Evolutionary conservation across 305 asterid genomes (phyloP), one percentile per base, ranked within the genome.

Genomic region (Fraxinus latifolia): DNA sequence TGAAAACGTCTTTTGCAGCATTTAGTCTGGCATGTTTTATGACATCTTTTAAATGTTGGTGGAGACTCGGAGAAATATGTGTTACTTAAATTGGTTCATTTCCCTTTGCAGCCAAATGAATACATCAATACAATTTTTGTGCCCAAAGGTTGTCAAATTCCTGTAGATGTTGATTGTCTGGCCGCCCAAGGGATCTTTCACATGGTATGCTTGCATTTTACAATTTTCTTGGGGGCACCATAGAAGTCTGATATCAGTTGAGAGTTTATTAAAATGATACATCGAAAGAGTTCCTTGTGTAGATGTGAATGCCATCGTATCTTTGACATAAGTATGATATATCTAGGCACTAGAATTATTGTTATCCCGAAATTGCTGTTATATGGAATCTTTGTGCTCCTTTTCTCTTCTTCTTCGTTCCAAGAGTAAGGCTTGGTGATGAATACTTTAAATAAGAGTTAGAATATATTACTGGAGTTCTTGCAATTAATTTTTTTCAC

Each of bases 61-160:
- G 15, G 74, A 23, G 2, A 67, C 34, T 67, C 19, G 3, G 58
- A 75, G 50, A 27, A 82, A 70, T 2, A 1, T 33, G 19, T 75
- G 33, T 67, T 53, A 76, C 79, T 81, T 68, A 82, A 68, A 62
- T 17, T 87, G 68, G 36, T 87, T 84, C 76, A 14, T 82, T 55
- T 84, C 58, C 36, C 21, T 78, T 74, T 85, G 87, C 91, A 96
- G 98, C 94, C 96, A 87, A 91, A 84, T 84, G 88, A 84, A 85
- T 95, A 95, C 86, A 87, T 93, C 65, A 93, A 94, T 88, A 92
- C 97, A 33, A 84, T 94, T 76, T 85, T 96, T 83, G 96, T 89
- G 85, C 98, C 99, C 2, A 89, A 88, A 87, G 91, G 86, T 19
- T 91, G 97, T 53, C 93, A 90, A 86, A 86, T 96, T 85, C 93